Percentiles rank a stretch among this genome's conserved stretches.
phyloP scores from a whole-genome alignment of 176 grass and related monocot genomes.

The Cocos nucifera region DNA sequence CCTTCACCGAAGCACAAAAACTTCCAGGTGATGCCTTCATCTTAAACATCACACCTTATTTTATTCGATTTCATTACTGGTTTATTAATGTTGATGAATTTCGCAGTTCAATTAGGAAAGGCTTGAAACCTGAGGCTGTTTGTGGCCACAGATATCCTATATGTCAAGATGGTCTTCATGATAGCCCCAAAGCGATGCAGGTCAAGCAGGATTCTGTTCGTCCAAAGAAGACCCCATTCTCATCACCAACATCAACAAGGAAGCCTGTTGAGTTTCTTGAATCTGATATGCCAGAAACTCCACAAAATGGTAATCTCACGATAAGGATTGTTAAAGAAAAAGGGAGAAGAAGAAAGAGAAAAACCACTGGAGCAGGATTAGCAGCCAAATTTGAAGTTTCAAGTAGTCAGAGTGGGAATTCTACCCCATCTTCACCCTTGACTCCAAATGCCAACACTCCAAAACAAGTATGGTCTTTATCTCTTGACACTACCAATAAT shows the following conservation, averaged over 20 bases:
- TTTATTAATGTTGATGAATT: constrained; percentile 30
- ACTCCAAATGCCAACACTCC: constrained; percentile 61
- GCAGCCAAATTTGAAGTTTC: constrained; percentile 80
- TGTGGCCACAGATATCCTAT: constrained; percentile 32
- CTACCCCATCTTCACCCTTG: constrained; percentile 69
- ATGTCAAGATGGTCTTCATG: constrained; percentile 14
- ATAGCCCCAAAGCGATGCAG: constrained; percentile 29
- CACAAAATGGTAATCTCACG: constrained; percentile 54
- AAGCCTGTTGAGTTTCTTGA: constrained; percentile 37
- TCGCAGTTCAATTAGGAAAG: constrained; percentile 45
- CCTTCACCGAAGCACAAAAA: constrained; percentile 41
- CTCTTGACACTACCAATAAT: constrained; percentile 6
- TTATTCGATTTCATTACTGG: constrained; percentile 2
- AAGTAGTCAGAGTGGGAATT: constrained; percentile 90
- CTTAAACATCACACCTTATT: not conserved
- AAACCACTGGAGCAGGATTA: constrained; percentile 32
- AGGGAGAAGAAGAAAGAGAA: constrained; percentile 48
- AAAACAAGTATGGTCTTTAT: constrained; percentile 37
- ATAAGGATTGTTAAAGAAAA: constrained; percentile 62
- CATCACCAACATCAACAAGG: constrained; percentile 8
- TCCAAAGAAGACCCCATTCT: constrained; percentile 30
- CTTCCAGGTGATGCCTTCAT: constrained; percentile 47
- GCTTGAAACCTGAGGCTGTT: constrained; percentile 36
- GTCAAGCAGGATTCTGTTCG: constrained; percentile 29
- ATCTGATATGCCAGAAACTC: constrained; percentile 15